These are phyloP conservation scores for Lyophyllum atratum DNA, from an alignment of 768 basidiomycete species.

Conservation along the genomic window DNA sequence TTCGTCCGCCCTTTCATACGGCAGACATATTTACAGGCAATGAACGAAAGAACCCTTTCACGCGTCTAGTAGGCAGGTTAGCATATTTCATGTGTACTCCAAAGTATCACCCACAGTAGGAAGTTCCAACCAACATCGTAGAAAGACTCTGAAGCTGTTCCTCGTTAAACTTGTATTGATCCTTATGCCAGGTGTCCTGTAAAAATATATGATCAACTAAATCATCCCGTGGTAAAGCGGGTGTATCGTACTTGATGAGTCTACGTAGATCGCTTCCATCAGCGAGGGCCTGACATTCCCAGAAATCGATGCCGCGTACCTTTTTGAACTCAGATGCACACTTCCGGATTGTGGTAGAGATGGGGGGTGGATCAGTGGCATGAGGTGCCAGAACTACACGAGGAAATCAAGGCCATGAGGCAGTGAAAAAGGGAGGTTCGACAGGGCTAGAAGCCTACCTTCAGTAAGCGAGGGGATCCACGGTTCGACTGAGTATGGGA, in stretches of 20 bases:
- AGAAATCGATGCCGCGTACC: constrained; percentile 38
- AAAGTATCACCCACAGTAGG: constrained; percentile 63
- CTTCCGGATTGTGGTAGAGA: constrained; percentile 86
- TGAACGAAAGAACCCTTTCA: background rate
- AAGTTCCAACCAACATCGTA: constrained; percentile 88
- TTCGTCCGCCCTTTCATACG: background rate
- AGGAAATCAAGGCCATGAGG: constrained; percentile 14
- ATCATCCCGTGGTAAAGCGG: constrained; percentile 6
- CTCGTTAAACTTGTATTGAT: constrained; percentile 84
- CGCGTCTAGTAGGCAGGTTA: constrained; percentile 12
- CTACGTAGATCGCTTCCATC: constrained; percentile 30
- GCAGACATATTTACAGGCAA: background rate
- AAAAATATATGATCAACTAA: constrained; percentile 14
- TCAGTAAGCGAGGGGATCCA: constrained; percentile 88
- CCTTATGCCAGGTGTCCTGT: constrained; percentile 91
- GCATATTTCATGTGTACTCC: background rate
- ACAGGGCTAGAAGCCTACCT: constrained; percentile 40
- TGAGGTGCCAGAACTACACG: constrained; percentile 69
- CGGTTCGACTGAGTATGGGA: constrained; percentile 91
- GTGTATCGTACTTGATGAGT: constrained; percentile 57
- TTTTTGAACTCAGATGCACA: constrained; percentile 87
- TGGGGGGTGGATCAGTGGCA: constrained; percentile 85
- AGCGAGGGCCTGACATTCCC: constrained; percentile 12
- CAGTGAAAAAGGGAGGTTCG: background rate
- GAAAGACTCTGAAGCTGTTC: constrained; percentile 87